Conservation (phyloP, 352 stramenopile genomes). For the Peronospora destructor region DNA sequence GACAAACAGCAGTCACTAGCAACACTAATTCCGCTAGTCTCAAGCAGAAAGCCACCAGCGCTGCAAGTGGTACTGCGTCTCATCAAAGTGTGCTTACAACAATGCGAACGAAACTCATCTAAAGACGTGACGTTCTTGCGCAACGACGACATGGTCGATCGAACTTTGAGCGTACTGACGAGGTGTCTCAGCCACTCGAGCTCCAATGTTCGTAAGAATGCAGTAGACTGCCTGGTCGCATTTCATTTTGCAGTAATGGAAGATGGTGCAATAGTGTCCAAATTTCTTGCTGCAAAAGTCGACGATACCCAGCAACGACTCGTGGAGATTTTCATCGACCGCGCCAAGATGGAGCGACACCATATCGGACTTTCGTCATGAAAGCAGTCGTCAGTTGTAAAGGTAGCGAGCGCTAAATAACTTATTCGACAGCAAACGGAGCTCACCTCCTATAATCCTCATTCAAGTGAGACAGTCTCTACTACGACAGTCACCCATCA, state of each 20-base stretch:
- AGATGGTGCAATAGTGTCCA: slow-evolving; percentile 33
- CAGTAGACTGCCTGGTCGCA: slow-evolving; percentile 59
- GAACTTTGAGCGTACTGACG: slow-evolving; percentile 32
- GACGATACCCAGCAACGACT: slow-evolving; percentile 48
- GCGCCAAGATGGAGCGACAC: slow-evolving; percentile 39
- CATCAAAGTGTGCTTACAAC: slow-evolving; percentile 38
- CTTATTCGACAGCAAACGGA: not conserved
- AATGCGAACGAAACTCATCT: slow-evolving; percentile 19
- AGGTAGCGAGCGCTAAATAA: not conserved
- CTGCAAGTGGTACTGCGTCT: slow-evolving; percentile 49
- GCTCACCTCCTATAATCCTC: too few relatives aligned
- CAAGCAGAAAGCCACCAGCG: slow-evolving; percentile 30
- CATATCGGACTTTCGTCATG: slow-evolving; percentile 16
- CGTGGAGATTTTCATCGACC: slow-evolving; percentile 74
- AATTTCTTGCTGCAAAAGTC: slow-evolving; percentile 43
- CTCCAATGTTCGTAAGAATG: slow-evolving; percentile 59
- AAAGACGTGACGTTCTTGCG: slow-evolving; percentile 27
- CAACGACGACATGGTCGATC: slow-evolving; percentile 25
- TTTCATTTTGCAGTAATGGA: slow-evolving; percentile 52
- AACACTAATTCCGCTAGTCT: slow-evolving; percentile 36
- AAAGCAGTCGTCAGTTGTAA: not conserved
- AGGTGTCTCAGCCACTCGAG: slow-evolving; percentile 40
- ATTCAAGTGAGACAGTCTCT: too few relatives aligned
- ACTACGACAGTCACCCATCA: too few relatives aligned
- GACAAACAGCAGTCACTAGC: slow-evolving; percentile 34